These are phyloP conservation scores for Colletotrichum simmondsii DNA, from an alignment of 2,329 filamentous ascomycete genomes.

Conservation along the genomic window DNA sequence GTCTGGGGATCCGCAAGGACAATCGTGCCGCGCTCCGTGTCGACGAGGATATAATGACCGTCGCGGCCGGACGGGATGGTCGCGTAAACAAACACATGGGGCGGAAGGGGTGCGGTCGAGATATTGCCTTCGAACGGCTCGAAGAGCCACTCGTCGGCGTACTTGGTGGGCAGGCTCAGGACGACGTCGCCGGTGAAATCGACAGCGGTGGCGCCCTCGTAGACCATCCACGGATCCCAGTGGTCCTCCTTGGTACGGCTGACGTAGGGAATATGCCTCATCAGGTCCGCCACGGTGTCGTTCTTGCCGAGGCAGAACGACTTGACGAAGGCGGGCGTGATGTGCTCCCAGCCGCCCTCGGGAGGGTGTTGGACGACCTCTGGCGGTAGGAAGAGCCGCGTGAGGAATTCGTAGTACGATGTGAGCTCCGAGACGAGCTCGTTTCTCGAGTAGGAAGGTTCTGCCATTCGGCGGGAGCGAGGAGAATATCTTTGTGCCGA, in stretches of 20 bases:
- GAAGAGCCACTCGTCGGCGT: background rate
- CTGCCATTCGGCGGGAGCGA: no score
- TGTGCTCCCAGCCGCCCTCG: background rate
- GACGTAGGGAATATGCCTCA: background rate
- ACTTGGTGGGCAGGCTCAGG: background rate
- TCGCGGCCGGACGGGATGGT: background rate
- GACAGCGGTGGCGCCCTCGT: background rate
- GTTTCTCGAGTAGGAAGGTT: background rate
- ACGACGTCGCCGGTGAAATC: background rate
- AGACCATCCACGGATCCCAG: background rate
- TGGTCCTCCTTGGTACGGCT: background rate
- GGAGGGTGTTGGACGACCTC: background rate
- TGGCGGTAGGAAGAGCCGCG: background rate
- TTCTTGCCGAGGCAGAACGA: background rate
- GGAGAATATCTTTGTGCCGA: no score
- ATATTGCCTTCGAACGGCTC: background rate
- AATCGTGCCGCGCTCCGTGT: constrained; percentile 15
- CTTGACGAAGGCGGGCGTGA: background rate
- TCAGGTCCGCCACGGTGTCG: background rate
- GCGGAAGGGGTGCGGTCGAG: background rate
- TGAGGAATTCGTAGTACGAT: background rate
- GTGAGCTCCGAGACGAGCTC: constrained; percentile 7
- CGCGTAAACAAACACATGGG: constrained; percentile 7
- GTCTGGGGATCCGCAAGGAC: constrained; percentile 2
- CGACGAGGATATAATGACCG: constrained; percentile 5